Conservation (phyloP, 2,329 filamentous ascomycete genomes). For the Aspergillus udagawae region DNA sequence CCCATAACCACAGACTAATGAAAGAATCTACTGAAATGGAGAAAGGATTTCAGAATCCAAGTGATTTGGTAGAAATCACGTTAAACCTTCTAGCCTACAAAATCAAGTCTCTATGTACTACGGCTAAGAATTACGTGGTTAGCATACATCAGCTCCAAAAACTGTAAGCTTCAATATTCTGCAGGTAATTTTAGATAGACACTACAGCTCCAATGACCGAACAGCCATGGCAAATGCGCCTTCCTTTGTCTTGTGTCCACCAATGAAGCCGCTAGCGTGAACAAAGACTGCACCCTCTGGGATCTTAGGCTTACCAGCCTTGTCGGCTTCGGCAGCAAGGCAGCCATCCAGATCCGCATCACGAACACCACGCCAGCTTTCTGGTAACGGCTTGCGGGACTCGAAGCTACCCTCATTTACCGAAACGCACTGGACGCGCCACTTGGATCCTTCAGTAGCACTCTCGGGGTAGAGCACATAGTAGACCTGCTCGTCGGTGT, state of each 20-base stretch:
- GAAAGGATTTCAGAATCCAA: neutral
- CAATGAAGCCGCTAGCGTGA: conserved; percentile 93
- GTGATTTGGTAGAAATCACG: neutral
- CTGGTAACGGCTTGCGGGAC: conserved; percentile 85
- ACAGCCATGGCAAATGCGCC: conserved; percentile 80
- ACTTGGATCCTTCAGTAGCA: conserved; percentile 69
- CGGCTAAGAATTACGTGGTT: neutral
- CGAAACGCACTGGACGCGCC: conserved; percentile 92
- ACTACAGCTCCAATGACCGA: conserved; percentile 31
- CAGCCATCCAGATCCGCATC: conserved; percentile 75
- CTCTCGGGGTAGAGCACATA: conserved; percentile 93
- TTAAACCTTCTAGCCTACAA: neutral
- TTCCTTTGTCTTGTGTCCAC: conserved; percentile 87
- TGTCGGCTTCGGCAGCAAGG: conserved; percentile 37
- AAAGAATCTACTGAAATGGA: neutral
- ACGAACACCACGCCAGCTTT: conserved; percentile 85
- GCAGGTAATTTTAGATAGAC: neutral
- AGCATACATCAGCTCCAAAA: neutral
- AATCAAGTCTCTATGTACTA: neutral
- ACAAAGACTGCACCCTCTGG: conserved; percentile 73
- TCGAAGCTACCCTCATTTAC: conserved; percentile 80
- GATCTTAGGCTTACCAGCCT: conserved; percentile 34
- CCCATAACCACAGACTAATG: neutral
- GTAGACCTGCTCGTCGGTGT: conserved; percentile 57
- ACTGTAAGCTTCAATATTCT: neutral